Base-by-base conservation (phyloP, 805 yeast genomes). In the Wickerhamomyces subpelliculosus region DNA sequence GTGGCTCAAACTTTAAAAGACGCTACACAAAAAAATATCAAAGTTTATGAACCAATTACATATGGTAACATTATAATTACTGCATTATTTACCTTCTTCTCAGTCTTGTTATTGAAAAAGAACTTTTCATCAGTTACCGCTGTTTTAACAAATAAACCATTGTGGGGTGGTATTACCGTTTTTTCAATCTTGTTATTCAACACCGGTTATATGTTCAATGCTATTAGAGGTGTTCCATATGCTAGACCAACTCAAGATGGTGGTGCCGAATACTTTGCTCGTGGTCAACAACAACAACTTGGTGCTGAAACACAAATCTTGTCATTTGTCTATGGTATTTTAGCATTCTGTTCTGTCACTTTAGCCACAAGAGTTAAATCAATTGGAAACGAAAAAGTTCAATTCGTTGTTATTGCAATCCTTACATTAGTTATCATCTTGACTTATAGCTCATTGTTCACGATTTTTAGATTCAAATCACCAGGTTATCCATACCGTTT, bases 131-230 rank as follows among this genome's bases (percentile, higher is more conserved):
- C 65, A 19, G 58, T 80, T 13, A 28, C 48, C 2, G 45, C 58
- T 13, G 35, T 84, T 6, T 32, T 78, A 11, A 60, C 64, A 20
- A 72, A 76, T 29, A 79, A 70, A 48, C 62, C 72, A 35, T 53
- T 84, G 28, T 93, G 97, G 97, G 82, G 84, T 32, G 73, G 78
- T 2, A 32, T 73, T 10, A 71, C 84, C 4, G 66, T 84, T n/a
- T 64, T 83, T 40, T 49, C 73, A 16, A 72, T 85, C 27, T 65
- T 89, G 42, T 63, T 88, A 48, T 84, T 89, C 68, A 78, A 75
- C 34, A 69, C 90, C 8, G 98, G 98, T 14, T 84, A 88, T 63
- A 93, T 93, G 98, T 93, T 78, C 72, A 89, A 87, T 59, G 73
- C 75, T 48, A 93, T 93, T 45, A 77, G 97, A 60, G 73, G 73